Percentiles rank a stretch among this genome's conserved stretches.
phyloP scores from a whole-genome alignment of 495 filamentous ascomycete species.

The Chaetomium tenue region DNA sequence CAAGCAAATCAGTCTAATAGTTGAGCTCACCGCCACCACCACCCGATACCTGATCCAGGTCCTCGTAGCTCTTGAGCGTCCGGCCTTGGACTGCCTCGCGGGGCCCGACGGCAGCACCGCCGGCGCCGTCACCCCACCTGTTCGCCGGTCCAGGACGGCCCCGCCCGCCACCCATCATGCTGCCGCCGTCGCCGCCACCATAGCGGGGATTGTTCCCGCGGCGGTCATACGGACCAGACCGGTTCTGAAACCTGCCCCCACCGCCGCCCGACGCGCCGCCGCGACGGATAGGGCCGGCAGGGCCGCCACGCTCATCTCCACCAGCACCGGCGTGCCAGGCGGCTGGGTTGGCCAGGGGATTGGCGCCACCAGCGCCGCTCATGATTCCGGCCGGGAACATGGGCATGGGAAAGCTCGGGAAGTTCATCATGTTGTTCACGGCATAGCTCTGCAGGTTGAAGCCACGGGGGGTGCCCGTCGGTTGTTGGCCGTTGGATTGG shows the following conservation, averaged over 20 bases:
- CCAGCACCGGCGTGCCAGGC: conserved; percentile 45
- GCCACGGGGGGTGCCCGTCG: conserved; percentile 84
- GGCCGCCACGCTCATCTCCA: conserved; percentile 46
- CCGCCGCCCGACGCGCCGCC: conserved; percentile 39
- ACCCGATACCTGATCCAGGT: conserved; percentile 75
- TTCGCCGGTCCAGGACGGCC: conserved; percentile 53
- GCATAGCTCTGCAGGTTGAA: conserved; percentile 75
- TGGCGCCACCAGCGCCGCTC: conserved; percentile 49
- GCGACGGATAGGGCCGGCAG: conserved; percentile 46
- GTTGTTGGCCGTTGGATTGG: conserved; percentile 63
- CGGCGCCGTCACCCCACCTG: conserved; percentile 62
- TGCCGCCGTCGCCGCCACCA: conserved; percentile 26
- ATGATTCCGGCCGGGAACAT: conserved; percentile 57
- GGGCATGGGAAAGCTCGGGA: conserved; percentile 47
- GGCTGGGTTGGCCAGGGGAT: conserved; percentile 39
- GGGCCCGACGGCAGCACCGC: conserved; percentile 70
- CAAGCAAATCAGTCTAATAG: conserved; percentile 42
- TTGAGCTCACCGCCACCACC: conserved; percentile 61
- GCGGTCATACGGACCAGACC: conserved; percentile 51
- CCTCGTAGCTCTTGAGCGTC: conserved; percentile 93
- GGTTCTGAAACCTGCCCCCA: conserved; percentile 46
- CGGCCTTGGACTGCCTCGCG: conserved; percentile 84
- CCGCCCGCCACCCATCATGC: conserved; percentile 34
- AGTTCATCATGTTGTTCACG: conserved; percentile 56
- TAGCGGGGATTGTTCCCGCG: conserved; percentile 47